Evolutionary conservation across 2,329 filamentous ascomycete genomes (phyloP).

Genomic region (Ampelomyces quisqualis): DNA sequence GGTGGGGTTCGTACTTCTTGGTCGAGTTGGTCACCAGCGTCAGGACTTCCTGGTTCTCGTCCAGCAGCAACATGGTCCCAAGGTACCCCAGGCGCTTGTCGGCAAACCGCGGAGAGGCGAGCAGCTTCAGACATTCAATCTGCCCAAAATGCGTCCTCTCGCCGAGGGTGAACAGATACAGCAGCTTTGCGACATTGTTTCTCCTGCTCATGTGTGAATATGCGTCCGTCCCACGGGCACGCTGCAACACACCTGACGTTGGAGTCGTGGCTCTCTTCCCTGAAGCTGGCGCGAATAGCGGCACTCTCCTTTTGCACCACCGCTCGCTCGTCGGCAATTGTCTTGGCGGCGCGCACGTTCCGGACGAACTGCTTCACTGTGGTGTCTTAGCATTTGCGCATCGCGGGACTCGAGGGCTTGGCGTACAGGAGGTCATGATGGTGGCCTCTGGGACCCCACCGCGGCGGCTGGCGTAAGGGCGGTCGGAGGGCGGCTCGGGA

Average conservation of each 20-base stretch:
- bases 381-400: constrained; percentile 32
- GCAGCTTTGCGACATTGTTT: constrained; percentile 97
- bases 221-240: constrained; percentile 13
- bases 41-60: constrained; percentile 97
- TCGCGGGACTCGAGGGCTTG: constrained; percentile 25
- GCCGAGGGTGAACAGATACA: constrained; percentile 96
- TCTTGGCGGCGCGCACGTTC: constrained; percentile 97
- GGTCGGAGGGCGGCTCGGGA: constrained; percentile 10
- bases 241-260: constrained; percentile 69
- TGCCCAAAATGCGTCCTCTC: constrained; percentile 98
- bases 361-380: constrained; percentile 99
- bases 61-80: constrained; percentile 90
- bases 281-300: constrained; percentile 93
- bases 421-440: constrained; percentile 60
- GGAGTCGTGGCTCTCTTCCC: constrained; percentile 92
- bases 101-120: constrained; percentile 94
- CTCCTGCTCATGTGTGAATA: constrained; percentile 59
- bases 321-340: constrained; percentile 95
- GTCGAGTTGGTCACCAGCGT: constrained; percentile 97
- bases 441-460: constrained; percentile 54
- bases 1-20: constrained; percentile 70
- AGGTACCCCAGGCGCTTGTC: constrained; percentile 96
- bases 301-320: constrained; percentile 99
- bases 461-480: constrained; percentile 29
- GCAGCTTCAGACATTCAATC: constrained; percentile 97